A percentile compares a stretch with the other conserved stretches of the same genome.
These are phyloP conservation scores for Zygotorulaspora chibaensis DNA, from an alignment of 805 yeast genomes.

Conservation along the genomic window DNA sequence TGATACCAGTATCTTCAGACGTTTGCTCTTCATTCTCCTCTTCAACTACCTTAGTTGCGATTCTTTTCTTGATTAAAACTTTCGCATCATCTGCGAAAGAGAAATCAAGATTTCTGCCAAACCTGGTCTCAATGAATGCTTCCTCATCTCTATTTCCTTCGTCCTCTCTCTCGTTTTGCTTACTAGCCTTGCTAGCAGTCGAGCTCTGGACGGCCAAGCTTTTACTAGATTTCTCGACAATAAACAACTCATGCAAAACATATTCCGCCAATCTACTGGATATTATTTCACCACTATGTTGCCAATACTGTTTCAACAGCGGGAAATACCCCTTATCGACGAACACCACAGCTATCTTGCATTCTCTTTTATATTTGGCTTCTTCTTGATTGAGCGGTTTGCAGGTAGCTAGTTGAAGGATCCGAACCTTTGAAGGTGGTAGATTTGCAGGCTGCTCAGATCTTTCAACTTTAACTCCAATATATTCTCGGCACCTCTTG, in stretches of 20 bases:
- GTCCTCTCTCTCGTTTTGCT: conserved; percentile 11
- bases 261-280: conserved; percentile 89
- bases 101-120: conserved; percentile 82
- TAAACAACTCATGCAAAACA: conserved; percentile 56
- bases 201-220: background rate
- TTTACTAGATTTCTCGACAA: conserved; percentile 31
- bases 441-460: conserved; percentile 21
- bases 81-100: conserved; percentile 74
- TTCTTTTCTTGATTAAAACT: conserved; percentile 64
- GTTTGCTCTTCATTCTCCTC: conserved; percentile 10
- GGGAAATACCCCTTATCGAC: conserved; percentile 56
- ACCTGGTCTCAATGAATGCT: conserved; percentile 80
- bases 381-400: conserved; percentile 60
- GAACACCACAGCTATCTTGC: conserved; percentile 74
- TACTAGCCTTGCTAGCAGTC: conserved; percentile 3
- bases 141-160: conserved; percentile 42
- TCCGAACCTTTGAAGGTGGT: conserved; percentile 43
- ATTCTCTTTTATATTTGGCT: conserved; percentile 54
- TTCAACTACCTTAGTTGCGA: conserved; percentile 59
- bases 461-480: conserved; percentile 45
- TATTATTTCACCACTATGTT: conserved; percentile 95
- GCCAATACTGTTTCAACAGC: conserved; percentile 88
- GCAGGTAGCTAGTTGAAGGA: conserved; percentile 69
- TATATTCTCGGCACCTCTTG: conserved; percentile 77
- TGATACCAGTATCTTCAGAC: conserved; percentile 10